These are phyloP conservation scores for Jaltomata sinuosa DNA, from an alignment of 257 asterid species.

Conservation along the genomic window DNA sequence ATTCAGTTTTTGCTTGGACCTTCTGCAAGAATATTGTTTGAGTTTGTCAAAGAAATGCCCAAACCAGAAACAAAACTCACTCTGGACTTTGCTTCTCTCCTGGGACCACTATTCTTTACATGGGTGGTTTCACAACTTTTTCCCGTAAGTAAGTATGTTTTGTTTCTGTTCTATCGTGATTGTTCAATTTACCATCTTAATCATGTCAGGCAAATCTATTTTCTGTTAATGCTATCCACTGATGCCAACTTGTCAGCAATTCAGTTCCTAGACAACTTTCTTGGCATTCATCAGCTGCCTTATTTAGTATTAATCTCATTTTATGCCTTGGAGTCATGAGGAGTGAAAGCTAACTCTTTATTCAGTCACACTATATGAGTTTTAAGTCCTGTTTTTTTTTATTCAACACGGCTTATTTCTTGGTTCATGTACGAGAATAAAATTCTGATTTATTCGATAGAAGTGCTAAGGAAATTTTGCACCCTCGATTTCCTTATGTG, in stretches of 20 bases:
- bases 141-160: constrained; percentile 57
- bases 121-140: constrained; percentile 73
- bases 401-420: background rate
- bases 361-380: background rate
- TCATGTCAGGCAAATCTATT: background rate
- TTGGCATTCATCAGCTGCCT: background rate
- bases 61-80: constrained; percentile 65
- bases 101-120: constrained; percentile 91
- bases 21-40: constrained; percentile 49
- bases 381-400: background rate
- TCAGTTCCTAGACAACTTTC: background rate
- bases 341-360: background rate
- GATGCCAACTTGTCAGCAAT: background rate
- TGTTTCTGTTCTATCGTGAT: background rate
- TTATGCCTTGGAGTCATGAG: background rate
- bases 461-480: background rate
- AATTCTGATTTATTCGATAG: background rate
- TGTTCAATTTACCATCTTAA: background rate
- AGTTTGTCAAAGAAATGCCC: constrained; percentile 96
- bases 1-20: constrained; percentile 73
- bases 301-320: background rate
- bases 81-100: constrained; percentile 90
- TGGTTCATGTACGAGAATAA: background rate
- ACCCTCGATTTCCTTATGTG: background rate
- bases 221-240: background rate